A percentile compares a stretch with the other conserved stretches of the same genome.
These are phyloP conservation scores for Cenococcum geophilum DNA, from an alignment of 495 filamentous ascomycete species.

Conservation along the genomic window DNA sequence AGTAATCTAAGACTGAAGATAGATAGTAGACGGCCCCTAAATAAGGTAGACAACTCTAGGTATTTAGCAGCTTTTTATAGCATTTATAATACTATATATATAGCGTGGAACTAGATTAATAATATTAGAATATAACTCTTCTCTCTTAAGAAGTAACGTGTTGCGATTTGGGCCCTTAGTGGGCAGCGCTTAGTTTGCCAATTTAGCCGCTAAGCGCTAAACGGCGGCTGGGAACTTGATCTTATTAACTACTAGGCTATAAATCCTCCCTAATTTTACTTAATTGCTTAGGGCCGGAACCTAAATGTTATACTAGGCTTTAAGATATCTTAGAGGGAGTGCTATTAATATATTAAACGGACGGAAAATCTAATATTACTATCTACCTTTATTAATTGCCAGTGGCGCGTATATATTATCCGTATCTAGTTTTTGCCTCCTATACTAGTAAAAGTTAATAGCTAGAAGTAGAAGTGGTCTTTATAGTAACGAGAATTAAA, in stretches of 20 bases:
- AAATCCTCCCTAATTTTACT: background rate
- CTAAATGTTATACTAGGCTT: background rate
- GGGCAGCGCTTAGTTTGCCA: background rate
- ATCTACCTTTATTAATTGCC: too few species aligned
- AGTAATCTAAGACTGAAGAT: background rate
- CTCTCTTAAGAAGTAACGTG: background rate
- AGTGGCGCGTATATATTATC: too few species aligned
- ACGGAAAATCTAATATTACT: background rate
- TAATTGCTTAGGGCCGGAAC: background rate
- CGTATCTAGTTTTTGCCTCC: background rate
- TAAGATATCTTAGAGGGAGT: background rate
- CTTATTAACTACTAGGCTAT: background rate
- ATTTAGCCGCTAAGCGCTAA: slow-evolving; percentile 1
- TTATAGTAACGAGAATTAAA: background rate
- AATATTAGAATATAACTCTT: background rate
- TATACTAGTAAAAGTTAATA: background rate
- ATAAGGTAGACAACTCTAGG: too few species aligned
- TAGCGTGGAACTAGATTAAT: too few species aligned
- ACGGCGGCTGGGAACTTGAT: background rate
- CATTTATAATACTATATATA: too few species aligned
- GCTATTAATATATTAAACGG: background rate
- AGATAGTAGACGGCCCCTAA: too few species aligned
- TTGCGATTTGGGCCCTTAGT: background rate
- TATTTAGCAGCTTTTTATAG: too few species aligned
- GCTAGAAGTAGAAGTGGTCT: background rate